Conservation (phyloP, 1,284 basidiomycete genomes). For the Stygiomarasmius scandens region DNA sequence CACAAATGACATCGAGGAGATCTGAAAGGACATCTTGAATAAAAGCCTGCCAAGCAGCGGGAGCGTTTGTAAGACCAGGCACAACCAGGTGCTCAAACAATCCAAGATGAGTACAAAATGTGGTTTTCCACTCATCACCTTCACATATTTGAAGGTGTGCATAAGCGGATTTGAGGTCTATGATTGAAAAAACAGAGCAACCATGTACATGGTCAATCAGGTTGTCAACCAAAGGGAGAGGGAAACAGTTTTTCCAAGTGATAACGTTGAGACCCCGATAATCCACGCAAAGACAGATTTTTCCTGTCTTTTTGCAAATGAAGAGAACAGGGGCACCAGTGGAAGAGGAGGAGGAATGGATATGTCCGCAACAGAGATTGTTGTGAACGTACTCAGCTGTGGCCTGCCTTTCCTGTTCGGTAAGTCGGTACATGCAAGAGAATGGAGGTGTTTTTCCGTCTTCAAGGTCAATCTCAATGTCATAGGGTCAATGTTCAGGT, state of each 20-base stretch:
- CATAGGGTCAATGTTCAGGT: conserved; percentile 6
- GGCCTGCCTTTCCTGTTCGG: conserved; percentile 2
- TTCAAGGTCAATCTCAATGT: conserved; percentile 14
- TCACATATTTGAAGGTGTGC: conserved; percentile 2
- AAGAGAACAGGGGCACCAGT: conserved; percentile 8
- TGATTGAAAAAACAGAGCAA: background rate
- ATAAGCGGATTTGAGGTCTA: background rate
- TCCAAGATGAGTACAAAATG: background rate
- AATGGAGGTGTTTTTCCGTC: conserved; percentile 14
- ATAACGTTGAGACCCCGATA: background rate
- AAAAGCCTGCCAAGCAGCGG: conserved; percentile 30
- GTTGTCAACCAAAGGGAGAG: background rate
- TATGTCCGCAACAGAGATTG: conserved; percentile 6
- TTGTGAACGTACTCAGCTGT: conserved; percentile 8
- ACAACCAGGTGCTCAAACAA: conserved; percentile 1
- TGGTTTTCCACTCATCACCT: conserved; percentile 7
- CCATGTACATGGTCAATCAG: background rate
- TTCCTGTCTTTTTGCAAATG: conserved; percentile 7
- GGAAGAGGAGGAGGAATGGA: background rate
- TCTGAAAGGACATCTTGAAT: conserved; percentile 42
- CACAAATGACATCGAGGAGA: conserved; percentile 31
- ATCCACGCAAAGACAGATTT: conserved; percentile 5
- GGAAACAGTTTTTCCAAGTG: conserved; percentile 6
- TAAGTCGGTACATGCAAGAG: conserved; percentile 7
- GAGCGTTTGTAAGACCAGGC: background rate